Evolutionary conservation across 2,329 filamentous ascomycete species (phyloP).

Genomic region (Orbilia oligospora): DNA sequence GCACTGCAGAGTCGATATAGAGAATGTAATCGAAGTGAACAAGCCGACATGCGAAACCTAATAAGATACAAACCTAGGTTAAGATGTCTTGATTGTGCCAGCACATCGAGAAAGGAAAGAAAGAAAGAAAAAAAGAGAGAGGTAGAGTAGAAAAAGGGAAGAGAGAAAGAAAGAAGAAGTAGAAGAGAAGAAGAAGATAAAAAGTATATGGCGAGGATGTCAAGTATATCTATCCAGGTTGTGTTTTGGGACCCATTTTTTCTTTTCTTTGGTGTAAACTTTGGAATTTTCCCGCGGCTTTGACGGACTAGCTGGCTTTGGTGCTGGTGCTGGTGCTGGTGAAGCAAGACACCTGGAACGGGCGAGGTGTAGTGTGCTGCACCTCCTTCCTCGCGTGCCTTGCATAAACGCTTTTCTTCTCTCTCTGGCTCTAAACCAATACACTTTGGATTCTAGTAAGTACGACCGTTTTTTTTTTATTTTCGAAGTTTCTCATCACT

Average conservation of each 20-base stretch:
- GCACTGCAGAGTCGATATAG: conserved; percentile 23
- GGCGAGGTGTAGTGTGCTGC: conserved; percentile 18
- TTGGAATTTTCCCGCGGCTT: background rate
- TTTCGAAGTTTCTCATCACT: too few relatives aligned
- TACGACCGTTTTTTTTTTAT: too few relatives aligned
- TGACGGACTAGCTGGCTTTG: background rate
- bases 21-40: conserved; percentile 29
- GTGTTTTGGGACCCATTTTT: conserved; percentile 4
- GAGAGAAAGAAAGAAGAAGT: conserved; percentile 29
- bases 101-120: conserved; percentile 50
- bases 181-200: conserved; percentile 17
- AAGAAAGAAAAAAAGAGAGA: conserved; percentile 35
- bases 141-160: background rate
- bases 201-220: conserved; percentile 34
- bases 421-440: too few relatives aligned
- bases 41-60: conserved; percentile 29
- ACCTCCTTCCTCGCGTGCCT: conserved; percentile 26
- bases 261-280: background rate
- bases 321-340: background rate
- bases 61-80: conserved; percentile 37
- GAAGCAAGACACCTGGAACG: conserved; percentile 24
- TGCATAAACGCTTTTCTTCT: conserved; percentile 14
- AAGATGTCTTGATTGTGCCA: conserved; percentile 42
- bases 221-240: conserved; percentile 23
- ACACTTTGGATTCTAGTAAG: too few relatives aligned